A percentile compares a stretch with the other conserved stretches of the same genome.
These are phyloP conservation scores for Funneliformis geosporum DNA, from an alignment of 192 early-diverging fungal species.

Conservation along the genomic window DNA sequence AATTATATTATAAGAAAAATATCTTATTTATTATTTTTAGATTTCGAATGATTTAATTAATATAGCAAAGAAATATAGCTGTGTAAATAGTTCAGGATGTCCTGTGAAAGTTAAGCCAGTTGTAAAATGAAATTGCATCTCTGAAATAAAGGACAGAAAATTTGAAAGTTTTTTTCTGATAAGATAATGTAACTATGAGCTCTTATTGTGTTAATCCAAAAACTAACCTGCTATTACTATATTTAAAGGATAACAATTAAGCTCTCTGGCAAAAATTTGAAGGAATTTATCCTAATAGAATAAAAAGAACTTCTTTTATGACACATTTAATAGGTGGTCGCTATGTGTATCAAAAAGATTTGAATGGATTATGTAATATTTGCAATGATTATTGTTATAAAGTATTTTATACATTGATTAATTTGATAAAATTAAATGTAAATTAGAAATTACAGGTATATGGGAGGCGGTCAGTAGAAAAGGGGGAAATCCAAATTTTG, in stretches of 20 bases:
- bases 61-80: neutral
- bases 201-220: too few relatives aligned
- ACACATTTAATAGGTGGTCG: neutral
- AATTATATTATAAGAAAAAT: neutral
- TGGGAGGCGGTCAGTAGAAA: too few relatives aligned
- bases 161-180: neutral
- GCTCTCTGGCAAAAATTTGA: too few relatives aligned
- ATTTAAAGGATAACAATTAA: neutral
- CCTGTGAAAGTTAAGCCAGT: neutral
- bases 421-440: neutral
- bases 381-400: constrained; percentile 7
- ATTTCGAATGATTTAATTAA: constrained; percentile 3
- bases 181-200: neutral
- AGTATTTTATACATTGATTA: neutral
- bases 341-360: neutral
- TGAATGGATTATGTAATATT: neutral
- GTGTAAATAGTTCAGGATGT: constrained; percentile 5
- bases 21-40: constrained; percentile 7
- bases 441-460: neutral
- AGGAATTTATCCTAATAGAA: neutral
- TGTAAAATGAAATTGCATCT: neutral
- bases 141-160: neutral
- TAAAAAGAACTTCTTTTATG: constrained; percentile 1
- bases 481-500: too few relatives aligned
- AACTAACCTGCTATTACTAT: too few relatives aligned